Base-by-base conservation (phyloP, 2,329 filamentous ascomycete genomes). In the Curvularia sp. region DNA sequence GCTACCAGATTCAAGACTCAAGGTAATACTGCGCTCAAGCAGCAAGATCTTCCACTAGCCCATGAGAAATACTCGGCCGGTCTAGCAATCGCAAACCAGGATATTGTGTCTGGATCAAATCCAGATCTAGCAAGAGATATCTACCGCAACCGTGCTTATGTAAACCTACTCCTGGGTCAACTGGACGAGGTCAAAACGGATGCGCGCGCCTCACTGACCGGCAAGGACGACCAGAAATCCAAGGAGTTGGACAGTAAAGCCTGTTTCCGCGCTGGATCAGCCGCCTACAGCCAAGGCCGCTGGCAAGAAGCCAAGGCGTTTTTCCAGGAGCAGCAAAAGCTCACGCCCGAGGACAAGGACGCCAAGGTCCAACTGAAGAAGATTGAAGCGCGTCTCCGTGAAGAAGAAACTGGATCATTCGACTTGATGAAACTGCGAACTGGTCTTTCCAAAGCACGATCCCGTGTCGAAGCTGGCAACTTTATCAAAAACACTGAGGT, bases 381-480 rank as follows among this genome's bases (percentile, higher is more conserved):
- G 26, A 62, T 71, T 39, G 43, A 55, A 26, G 47, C 64, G 39
- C 62, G 73, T 35, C 26, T 69, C 3, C 41, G 63, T 33, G 82
- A 85, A 61, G 66, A 80, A 46, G 49, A 75, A 13, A 73, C 55
- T 0, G 82, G 82, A 0, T 57, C 57, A 0, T 84, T 83, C 52
- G 42, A 72, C 38, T 58, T 65, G 0, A 60, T 62, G 10, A 70
- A 70, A 65, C 3, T 84, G 79, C 63, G 61, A 15, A 6, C 55
- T 44, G 51, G 50, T 42, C 1, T 79, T 79, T 76, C 75, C 77
- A 62, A 69, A 42, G 73, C 82, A 30, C 77, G 79, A 3, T 80
- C 82, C 0, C 55, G 77, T 5, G 64, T 85, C 1, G 83, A 86
- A 61, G 80, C 77, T 55, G 82, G 81, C 0, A 84, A 79, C 1